These are phyloP conservation scores for Nigrospora sphaerica DNA, from an alignment of 2,329 filamentous ascomycete genomes.

Conservation along the genomic window DNA sequence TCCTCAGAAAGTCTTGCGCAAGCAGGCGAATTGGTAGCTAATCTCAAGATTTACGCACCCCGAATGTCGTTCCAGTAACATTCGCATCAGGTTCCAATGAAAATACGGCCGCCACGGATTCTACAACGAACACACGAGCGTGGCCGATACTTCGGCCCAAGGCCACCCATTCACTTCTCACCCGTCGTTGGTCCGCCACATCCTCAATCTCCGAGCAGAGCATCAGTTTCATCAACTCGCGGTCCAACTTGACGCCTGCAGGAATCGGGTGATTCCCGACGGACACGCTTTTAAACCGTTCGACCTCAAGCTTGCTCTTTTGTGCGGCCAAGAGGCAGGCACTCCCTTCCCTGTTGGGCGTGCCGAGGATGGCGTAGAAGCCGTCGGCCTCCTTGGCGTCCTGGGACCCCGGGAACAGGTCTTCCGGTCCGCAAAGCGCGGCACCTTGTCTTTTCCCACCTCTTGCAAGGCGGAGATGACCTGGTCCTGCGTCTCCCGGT, in stretches of 20 bases:
- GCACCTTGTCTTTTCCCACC: background rate
- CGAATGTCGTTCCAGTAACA: no score
- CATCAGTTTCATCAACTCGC: background rate
- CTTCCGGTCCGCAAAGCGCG: background rate
- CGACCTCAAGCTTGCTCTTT: background rate
- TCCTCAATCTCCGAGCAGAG: background rate
- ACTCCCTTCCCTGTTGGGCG: background rate
- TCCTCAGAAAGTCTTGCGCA: no score
- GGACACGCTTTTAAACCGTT: background rate
- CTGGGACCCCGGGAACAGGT: background rate
- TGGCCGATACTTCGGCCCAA: no score
- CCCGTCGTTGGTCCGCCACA: no score
- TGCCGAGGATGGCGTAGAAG: slow-evolving; percentile 1
- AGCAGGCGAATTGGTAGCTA: no score
- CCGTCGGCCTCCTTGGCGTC: background rate
- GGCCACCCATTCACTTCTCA: no score
- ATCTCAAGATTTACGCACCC: no score
- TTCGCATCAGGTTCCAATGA: no score
- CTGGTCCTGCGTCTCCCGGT: background rate
- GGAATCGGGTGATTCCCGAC: background rate
- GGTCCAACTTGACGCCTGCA: background rate
- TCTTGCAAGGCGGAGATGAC: background rate
- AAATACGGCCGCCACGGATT: no score
- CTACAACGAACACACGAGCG: no score
- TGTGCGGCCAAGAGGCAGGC: background rate